Conservation (phyloP, 148 eudicot genomes). For the Vaccinium corymbosum region DNA sequence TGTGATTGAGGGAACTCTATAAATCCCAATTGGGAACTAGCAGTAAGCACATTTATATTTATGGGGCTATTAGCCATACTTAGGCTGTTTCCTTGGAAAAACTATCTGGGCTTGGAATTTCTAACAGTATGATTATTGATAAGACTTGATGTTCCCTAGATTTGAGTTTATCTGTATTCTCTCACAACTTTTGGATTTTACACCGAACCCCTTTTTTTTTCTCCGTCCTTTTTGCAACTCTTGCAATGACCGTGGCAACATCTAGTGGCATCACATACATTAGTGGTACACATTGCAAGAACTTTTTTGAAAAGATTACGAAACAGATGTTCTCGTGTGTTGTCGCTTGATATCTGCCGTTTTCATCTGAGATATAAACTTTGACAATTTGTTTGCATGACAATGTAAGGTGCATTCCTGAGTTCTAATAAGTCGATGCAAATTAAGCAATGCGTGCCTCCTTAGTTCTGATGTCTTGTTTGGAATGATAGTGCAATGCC, state of each 20-base stretch:
- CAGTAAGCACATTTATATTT: conserved; percentile 6
- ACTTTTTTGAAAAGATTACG: neutral
- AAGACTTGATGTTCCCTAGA: neutral
- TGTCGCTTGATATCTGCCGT: neutral
- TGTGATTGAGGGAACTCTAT: conserved; percentile 12
- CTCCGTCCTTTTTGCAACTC: neutral
- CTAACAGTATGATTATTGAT: neutral
- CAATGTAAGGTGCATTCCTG: neutral
- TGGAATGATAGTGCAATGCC: neutral
- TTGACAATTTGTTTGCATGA: neutral
- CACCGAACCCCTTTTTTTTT: neutral
- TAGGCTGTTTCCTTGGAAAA: conserved; percentile 10
- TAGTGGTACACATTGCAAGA: neutral
- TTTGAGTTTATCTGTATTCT: neutral
- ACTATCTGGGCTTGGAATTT: neutral
- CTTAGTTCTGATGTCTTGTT: neutral
- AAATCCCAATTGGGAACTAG: neutral
- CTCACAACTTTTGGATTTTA: neutral
- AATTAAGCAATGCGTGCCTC: too few species aligned
- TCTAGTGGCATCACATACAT: neutral
- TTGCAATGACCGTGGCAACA: neutral
- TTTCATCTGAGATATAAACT: neutral
- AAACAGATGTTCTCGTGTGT: neutral
- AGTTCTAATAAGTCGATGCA: too few species aligned
- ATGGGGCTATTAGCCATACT: conserved; percentile 7